These are phyloP conservation scores for Solanum acaule DNA, from an alignment of 257 asterid species.

Conservation along the genomic window DNA sequence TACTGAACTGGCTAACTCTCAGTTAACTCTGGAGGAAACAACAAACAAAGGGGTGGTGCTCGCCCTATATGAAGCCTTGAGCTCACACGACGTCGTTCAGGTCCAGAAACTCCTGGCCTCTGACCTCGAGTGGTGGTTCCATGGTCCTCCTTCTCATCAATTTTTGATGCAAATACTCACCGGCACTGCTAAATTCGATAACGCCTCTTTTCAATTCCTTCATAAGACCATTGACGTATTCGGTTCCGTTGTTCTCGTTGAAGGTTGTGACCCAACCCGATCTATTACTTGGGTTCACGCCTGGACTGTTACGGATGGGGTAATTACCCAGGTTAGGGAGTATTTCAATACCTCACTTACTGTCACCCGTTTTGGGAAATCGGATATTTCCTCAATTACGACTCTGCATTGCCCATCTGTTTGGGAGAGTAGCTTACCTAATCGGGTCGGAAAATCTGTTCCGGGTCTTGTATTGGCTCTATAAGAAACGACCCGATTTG, in stretches of 20 bases:
- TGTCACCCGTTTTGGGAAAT: conserved; percentile 55
- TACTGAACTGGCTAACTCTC: conserved; percentile 75
- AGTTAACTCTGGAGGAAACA: conserved; percentile 85
- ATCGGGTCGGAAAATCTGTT: conserved; percentile 80
- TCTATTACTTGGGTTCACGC: conserved; percentile 96
- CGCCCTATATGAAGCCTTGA: conserved; percentile 99
- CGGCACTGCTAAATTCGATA: conserved; percentile 40
- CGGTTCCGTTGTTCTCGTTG: conserved; percentile 76
- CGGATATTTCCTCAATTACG: conserved; percentile 19
- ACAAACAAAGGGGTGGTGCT: conserved; percentile 76
- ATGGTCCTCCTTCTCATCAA: conserved; percentile 97
- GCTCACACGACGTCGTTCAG: conserved; percentile 48
- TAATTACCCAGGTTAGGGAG: conserved; percentile 90
- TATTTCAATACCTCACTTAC: conserved; percentile 91
- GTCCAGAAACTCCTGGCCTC: conserved; percentile 73
- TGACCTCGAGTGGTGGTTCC: conserved; percentile 99
- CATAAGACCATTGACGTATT: conserved; percentile 65
- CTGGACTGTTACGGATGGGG: conserved; percentile 95
- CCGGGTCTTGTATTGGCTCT: conserved; percentile 84
- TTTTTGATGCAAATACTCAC: conserved; percentile 94
- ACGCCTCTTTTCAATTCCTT: conserved; percentile 40
- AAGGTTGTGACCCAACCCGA: conserved; percentile 56
- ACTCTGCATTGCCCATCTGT: conserved; percentile 60
- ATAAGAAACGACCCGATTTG: background rate
- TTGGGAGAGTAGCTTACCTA: conserved; percentile 79